Evolutionary conservation across 768 basidiomycete genomes (phyloP).

Genomic region (Boletus rex-veris): DNA sequence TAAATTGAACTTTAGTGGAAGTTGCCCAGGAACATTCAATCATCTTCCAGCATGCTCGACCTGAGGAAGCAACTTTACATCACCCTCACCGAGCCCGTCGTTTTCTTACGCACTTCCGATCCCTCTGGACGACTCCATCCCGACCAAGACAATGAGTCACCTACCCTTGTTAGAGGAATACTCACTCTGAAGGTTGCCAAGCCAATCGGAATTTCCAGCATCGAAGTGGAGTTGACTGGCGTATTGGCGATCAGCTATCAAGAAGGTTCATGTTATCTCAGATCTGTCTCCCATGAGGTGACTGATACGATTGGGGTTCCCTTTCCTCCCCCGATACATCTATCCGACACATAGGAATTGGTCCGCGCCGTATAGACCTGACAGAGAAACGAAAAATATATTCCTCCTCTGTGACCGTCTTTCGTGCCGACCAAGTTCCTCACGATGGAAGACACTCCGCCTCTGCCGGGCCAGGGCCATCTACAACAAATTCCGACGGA

Average conservation of each 20-base stretch:
- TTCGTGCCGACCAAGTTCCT: slow-evolving; percentile 53
- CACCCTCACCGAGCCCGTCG: slow-evolving; percentile 68
- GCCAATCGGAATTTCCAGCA: slow-evolving; percentile 81
- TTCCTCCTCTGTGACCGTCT: slow-evolving; percentile 69
- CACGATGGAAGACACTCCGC: slow-evolving; percentile 19
- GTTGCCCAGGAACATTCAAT: no score
- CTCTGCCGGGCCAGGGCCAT: slow-evolving; percentile 24
- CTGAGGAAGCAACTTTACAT: slow-evolving; percentile 48
- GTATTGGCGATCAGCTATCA: slow-evolving; percentile 70
- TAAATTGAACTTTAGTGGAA: no score
- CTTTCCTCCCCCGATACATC: background rate
- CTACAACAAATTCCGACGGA: background rate
- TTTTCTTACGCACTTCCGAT: slow-evolving; percentile 63
- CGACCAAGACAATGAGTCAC: slow-evolving; percentile 46
- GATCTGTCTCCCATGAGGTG: background rate
- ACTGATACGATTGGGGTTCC: background rate
- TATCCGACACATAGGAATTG: slow-evolving; percentile 43
- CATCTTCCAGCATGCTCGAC: slow-evolving; percentile 14
- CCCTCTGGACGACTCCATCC: slow-evolving; percentile 35
- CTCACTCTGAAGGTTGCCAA: slow-evolving; percentile 64
- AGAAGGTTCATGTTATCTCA: slow-evolving; percentile 60
- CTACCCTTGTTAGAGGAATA: slow-evolving; percentile 62
- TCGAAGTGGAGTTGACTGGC: slow-evolving; percentile 77
- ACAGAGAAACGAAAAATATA: slow-evolving; percentile 73
- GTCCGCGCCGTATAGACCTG: slow-evolving; percentile 68